Conservation (phyloP, 805 yeast species). For the Alloascoidea hylecoeti region DNA sequence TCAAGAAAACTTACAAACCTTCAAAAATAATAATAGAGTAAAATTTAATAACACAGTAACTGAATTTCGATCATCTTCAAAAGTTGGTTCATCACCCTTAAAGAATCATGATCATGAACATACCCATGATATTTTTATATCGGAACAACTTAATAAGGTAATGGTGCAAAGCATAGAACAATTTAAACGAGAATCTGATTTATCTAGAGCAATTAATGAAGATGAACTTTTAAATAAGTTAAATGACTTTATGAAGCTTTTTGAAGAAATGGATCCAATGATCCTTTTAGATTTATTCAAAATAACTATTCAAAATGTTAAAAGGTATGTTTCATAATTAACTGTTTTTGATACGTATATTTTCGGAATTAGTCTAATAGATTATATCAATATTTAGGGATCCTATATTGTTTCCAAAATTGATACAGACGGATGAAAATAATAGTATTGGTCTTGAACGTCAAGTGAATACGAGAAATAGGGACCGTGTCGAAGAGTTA, state of each 20-base stretch:
- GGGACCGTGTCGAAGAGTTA: slow-evolving; percentile 25
- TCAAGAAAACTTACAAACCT: too few relatives aligned
- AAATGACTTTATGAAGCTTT: not conserved
- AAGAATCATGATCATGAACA: not conserved
- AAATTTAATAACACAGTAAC: not conserved
- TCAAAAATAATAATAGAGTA: not conserved
- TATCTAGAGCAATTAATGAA: too few relatives aligned
- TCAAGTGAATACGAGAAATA: slow-evolving; percentile 2
- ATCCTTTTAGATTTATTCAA: slow-evolving; percentile 6
- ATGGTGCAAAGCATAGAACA: not conserved
- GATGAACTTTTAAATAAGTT: slow-evolving; percentile 2
- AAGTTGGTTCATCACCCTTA: not conserved
- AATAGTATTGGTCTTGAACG: slow-evolving; percentile 3
- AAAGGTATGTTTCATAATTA: not conserved
- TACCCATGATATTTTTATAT: not conserved
- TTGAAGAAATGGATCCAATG: slow-evolving; percentile 3
- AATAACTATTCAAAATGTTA: slow-evolving; percentile 4
- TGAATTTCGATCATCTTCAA: not conserved
- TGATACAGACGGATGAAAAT: slow-evolving; percentile 3
- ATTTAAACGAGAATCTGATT: too few relatives aligned
- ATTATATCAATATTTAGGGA: not conserved
- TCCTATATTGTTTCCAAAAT: slow-evolving; percentile 2
- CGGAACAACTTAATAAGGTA: not conserved
- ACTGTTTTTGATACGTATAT: slow-evolving; percentile 2
- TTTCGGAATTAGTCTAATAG: not conserved